A percentile compares a stretch with the other conserved stretches of the same genome.
phyloP scores from a whole-genome alignment of 495 filamentous ascomycete genomes.

The Penicillium coprophilum region DNA sequence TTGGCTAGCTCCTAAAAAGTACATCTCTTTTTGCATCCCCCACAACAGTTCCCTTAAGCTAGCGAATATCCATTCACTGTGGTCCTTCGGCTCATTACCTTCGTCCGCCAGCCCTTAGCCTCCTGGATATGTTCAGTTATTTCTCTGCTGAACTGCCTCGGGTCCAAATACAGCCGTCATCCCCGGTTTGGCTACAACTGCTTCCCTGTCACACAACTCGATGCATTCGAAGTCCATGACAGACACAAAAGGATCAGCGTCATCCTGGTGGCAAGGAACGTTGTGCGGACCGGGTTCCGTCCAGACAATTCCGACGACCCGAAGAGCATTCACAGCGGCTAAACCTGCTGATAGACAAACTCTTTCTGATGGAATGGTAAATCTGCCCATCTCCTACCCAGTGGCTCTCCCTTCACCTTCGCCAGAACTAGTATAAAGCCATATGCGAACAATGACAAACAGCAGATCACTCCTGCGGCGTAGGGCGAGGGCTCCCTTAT shows the following conservation, averaged over 20 bases:
- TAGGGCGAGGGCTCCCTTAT: neutral
- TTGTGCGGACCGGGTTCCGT: neutral
- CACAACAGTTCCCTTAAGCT: no score
- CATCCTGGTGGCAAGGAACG: neutral
- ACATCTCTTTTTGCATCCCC: no score
- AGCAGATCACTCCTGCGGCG: neutral
- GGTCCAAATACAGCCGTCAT: neutral
- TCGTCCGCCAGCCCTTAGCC: no score
- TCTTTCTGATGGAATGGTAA: neutral
- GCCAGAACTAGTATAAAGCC: neutral
- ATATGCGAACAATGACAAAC: neutral
- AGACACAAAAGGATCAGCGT: neutral
- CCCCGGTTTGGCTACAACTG: neutral
- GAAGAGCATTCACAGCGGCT: neutral
- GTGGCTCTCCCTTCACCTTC: neutral
- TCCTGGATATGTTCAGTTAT: neutral
- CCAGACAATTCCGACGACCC: neutral
- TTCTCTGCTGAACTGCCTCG: neutral
- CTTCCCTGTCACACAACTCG: neutral
- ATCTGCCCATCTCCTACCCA: neutral
- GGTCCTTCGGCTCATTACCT: no score
- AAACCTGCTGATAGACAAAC: neutral
- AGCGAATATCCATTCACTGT: no score
- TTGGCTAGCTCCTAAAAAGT: no score
- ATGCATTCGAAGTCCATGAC: neutral